These are phyloP conservation scores for Xanthoparmelia taractica DNA, from an alignment of 495 filamentous ascomycete genomes.

Conservation along the genomic window DNA sequence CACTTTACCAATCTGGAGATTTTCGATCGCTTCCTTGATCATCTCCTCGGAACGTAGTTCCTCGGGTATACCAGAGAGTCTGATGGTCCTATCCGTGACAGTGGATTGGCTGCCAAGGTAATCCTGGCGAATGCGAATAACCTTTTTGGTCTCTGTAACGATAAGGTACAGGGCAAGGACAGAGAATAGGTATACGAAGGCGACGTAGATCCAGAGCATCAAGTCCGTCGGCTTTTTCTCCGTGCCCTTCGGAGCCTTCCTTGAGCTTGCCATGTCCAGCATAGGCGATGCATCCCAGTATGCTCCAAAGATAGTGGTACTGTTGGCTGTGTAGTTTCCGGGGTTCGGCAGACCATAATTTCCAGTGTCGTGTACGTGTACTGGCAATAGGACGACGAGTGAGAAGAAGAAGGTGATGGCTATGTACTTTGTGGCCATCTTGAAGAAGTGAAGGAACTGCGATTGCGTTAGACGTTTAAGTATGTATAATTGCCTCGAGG, in stretches of 20 bases:
- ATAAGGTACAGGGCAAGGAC: conserved; percentile 75
- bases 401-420: conserved; percentile 71
- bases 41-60: conserved; percentile 73
- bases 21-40: conserved; percentile 82
- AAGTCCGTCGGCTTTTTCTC: conserved; percentile 18
- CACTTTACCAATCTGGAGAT: conserved; percentile 84
- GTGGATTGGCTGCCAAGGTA: conserved; percentile 91
- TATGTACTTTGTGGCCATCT: conserved; percentile 83
- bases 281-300: neutral
- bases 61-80: conserved; percentile 76
- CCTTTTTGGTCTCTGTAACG: conserved; percentile 66
- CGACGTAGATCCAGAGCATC: conserved; percentile 89
- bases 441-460: conserved; percentile 88
- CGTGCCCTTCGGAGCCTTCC: conserved; percentile 4
- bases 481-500: neutral
- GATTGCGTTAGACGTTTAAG: neutral
- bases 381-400: conserved; percentile 69
- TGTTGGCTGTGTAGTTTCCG: conserved; percentile 20
- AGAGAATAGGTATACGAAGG: conserved; percentile 88
- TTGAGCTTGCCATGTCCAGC: neutral
- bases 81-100: conserved; percentile 87
- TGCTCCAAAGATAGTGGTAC: conserved; percentile 8
- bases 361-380: conserved; percentile 65
- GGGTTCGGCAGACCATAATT: conserved; percentile 37
- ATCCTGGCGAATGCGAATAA: conserved; percentile 78